Conservation (phyloP, 2,329 filamentous ascomycete species). For the Colletotrichum sp. region DNA sequence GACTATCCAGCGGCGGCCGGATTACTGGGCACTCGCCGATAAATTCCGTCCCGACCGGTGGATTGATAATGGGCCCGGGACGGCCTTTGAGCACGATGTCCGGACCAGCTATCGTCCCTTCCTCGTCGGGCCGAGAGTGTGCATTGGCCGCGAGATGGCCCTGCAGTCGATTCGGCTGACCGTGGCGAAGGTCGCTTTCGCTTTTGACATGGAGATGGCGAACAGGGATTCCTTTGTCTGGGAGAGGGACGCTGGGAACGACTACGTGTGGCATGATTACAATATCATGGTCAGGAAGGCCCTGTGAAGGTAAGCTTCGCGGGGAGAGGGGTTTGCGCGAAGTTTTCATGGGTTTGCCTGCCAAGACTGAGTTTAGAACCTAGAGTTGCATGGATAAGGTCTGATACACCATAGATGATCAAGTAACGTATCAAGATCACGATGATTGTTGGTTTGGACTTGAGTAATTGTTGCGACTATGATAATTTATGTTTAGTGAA, state of each 20-base stretch:
- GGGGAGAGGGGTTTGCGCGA: not conserved
- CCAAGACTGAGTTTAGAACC: not conserved
- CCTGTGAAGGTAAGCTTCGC: not conserved
- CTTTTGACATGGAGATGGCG: not conserved
- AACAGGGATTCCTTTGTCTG: not conserved
- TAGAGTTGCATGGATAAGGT: not conserved
- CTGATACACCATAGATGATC: not conserved
- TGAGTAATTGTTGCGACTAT: not conserved
- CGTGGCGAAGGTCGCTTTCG: not conserved
- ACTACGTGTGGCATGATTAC: constrained; percentile 7
- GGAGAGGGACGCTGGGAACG: constrained; percentile 5
- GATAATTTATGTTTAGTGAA: not conserved
- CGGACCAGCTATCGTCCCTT: constrained; percentile 3
- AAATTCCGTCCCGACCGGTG: constrained; percentile 54
- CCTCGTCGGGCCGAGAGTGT: not conserved
- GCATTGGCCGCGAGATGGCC: constrained; percentile 12
- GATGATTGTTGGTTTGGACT: not conserved
- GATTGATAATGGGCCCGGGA: constrained; percentile 24
- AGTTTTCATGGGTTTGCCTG: not conserved
- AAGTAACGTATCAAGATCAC: not conserved
- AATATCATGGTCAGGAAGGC: not conserved
- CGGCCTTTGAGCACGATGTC: not conserved
- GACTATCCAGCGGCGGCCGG: constrained; percentile 40
- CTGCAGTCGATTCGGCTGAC: constrained; percentile 1
- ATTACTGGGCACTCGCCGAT: constrained; percentile 46